Base-by-base conservation (phyloP, 2,329 filamentous ascomycete species). In the Cladosporium sp. region DNA sequence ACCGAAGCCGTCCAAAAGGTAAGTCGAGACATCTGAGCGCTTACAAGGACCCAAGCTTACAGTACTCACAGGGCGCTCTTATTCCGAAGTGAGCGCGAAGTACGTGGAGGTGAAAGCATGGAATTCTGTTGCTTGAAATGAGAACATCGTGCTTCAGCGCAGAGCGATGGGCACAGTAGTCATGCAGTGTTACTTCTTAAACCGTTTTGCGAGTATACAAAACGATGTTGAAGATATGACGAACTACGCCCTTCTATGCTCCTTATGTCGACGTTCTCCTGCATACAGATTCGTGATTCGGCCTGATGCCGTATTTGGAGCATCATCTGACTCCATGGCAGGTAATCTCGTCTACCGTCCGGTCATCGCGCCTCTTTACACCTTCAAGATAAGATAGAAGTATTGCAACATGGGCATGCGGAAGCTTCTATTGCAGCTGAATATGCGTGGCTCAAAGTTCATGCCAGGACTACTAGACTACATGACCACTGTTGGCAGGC, bases 1-100 rank as follows among this genome's bases (percentile, higher is more conserved):
- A 23, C 68, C 28, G 68, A 71, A 56, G 70, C 69, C 2, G 67
- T 72, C 11, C 52, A 55, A 21, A 55, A 33, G 52, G 52, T 55
- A 21, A 21, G 52, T 46, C 40, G 40, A 46, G 40, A n/a, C n/a
- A 21, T 16, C 40, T 46, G n/a, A 46, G n/a, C 40, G 7, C 0
- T 46, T 23, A 12, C 7, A 46, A 46, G 7, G n/a, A 12, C 40
- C 28, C 28, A 33, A 29, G 31, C 52, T 55, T 18, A 55, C 29
- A n/a, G 11, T 8, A 14, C 18, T 29, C 10, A 23, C n/a, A 55
- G 52, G 52, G 52, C 10, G 52, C 52, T 55, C 52, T 55, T 21
- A 55, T 33, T 14, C 29, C 28, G 21, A 55, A 55, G n/a, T 33
- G 40, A 44, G 3, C 18, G 18, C 18, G 37, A n/a, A 6, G 1